These are phyloP conservation scores for Rhododendron griersonianum DNA, from an alignment of 148 eudicot genomes.

Conservation along the genomic window DNA sequence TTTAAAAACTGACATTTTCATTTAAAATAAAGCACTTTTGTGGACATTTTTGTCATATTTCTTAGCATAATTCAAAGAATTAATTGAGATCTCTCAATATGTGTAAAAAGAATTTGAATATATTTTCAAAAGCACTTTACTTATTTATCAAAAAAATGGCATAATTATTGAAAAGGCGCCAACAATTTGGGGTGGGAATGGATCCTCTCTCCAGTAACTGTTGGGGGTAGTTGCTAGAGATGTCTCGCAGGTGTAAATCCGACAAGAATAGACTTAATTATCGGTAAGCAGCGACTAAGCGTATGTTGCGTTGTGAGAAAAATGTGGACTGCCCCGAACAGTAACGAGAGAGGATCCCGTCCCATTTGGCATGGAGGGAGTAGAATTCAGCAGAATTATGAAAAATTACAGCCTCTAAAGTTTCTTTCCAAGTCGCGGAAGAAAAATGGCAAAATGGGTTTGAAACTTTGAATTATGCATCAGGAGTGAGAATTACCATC, in stretches of 20 bases:
- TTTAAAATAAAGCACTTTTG: too few species aligned
- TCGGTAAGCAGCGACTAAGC: too few species aligned
- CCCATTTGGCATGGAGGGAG: too few species aligned
- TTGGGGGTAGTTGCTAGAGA: too few species aligned
- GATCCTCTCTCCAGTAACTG: background rate
- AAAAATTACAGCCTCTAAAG: background rate
- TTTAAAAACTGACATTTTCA: background rate
- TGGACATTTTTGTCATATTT: background rate
- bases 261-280: too few species aligned
- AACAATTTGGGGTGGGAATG: background rate
- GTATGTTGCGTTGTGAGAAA: too few species aligned
- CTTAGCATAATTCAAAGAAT: background rate
- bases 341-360: too few species aligned
- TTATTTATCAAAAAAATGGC: background rate
- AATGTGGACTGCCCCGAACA: too few species aligned
- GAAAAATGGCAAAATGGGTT: background rate
- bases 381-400: conserved; percentile 3
- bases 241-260: too few species aligned
- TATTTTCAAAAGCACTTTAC: background rate
- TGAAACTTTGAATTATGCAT: background rate
- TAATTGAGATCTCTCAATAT: too few species aligned
- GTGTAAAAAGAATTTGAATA: background rate
- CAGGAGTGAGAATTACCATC: conserved; percentile 11
- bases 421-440: too few species aligned
- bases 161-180: background rate